Conservation (phyloP, 2,329 filamentous ascomycete genomes). For the Lachnellula suecica region DNA sequence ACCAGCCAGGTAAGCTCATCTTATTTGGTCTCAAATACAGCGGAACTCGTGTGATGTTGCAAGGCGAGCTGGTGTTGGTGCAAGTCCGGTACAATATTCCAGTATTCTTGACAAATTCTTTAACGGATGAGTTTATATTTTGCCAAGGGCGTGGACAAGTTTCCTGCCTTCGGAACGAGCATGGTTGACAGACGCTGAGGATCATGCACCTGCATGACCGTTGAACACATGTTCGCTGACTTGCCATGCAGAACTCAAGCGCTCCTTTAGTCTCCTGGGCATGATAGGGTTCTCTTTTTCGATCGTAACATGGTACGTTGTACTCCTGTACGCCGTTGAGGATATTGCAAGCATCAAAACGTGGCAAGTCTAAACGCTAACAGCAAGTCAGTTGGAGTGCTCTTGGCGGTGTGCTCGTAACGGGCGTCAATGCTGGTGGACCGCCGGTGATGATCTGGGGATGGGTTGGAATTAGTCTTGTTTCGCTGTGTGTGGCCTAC, state of each 20-base stretch:
- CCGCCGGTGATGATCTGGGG: slow-evolving; percentile 59
- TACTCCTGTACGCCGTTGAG: slow-evolving; percentile 1
- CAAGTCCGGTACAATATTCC: not conserved
- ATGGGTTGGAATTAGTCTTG: slow-evolving; percentile 51
- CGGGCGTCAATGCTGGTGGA: slow-evolving; percentile 54
- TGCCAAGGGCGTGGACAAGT: not conserved
- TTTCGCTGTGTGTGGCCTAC: slow-evolving; percentile 53
- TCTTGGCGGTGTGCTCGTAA: slow-evolving; percentile 53
- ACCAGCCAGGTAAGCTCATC: slow-evolving; percentile 22
- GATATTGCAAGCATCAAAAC: slow-evolving; percentile 1
- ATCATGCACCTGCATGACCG: not conserved
- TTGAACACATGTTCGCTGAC: slow-evolving; percentile 1
- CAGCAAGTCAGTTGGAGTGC: slow-evolving; percentile 48
- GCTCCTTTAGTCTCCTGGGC: slow-evolving; percentile 52
- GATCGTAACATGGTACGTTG: slow-evolving; percentile 50
- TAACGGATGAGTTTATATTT: no score
- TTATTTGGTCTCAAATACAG: not conserved
- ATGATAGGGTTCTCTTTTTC: slow-evolving; percentile 61
- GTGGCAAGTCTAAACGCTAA: slow-evolving; percentile 16
- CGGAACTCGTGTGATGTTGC: not conserved
- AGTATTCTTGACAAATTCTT: not conserved
- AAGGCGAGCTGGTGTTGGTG: not conserved
- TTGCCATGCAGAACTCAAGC: slow-evolving; percentile 48
- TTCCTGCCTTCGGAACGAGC: not conserved
- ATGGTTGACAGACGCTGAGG: not conserved